Evolutionary conservation across 2,329 filamentous ascomycete species (phyloP), one percentile per base, ranked within the genome.

Genomic region (Aspergillus fumigatus): DNA sequence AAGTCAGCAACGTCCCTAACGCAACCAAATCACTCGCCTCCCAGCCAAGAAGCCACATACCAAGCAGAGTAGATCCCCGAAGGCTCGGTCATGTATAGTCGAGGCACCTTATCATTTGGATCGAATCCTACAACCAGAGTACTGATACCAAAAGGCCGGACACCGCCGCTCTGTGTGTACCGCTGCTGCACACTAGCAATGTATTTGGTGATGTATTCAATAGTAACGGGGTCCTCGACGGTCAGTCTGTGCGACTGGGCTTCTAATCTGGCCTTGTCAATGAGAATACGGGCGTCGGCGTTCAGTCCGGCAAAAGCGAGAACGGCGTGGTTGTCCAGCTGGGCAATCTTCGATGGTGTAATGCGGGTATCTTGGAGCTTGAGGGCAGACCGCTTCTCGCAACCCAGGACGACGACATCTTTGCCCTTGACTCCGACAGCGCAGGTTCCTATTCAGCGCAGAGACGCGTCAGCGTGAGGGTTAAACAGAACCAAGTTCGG

Each of bases 181-280:
- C 92, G 87, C 82, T 99, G 94, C 82, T 99, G 94, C 66, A 99
- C 94, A 56, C 93, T 90, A 53, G 94, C 94, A 62, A 99, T 89
- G 71, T 97, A 96, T 82, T 99, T 97, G 70, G 94, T 97, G 73
- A 99, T 97, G 83, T 99, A 99, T 80, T 99, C 94, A 76, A 99
- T 95, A 61, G 90, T 93, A 64, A 96, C 91, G 55, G 94, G 93
- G 74, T 99, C 95, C 75, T 99, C 94, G 57, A 99, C 92, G 4
- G 94, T 97, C 68, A 99, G 82, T 63, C 94, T 89, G 80, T 99
- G 94, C 67, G 92, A 96, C 79, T 99, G 94, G 50, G 94, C 93
- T 80, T 99, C 94, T 77, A 97, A 80, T 68, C 95, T 88, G 59
- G 95, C 94, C 82, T 97, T 97, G 84, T 99, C 95, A 73, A 99